A percentile compares a stretch with the other conserved stretches of the same genome.
Evolutionary conservation across 2,329 filamentous ascomycete species (phyloP).

Genomic region (Ophiostoma tasmaniense): DNA sequence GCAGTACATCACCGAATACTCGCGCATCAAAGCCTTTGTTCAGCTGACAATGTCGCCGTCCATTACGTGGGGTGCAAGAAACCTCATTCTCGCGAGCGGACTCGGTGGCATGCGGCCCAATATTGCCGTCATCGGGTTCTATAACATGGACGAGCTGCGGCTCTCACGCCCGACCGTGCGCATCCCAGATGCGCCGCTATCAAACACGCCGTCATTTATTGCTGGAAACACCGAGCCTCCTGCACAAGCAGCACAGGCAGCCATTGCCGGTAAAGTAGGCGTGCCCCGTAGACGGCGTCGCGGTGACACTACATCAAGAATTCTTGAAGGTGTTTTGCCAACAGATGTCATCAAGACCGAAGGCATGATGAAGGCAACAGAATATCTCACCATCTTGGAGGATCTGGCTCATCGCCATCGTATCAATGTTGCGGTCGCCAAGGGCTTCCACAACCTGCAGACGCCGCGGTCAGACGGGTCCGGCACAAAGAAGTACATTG

Average conservation of each 20-base stretch:
- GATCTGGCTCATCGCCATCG: constrained; percentile 69
- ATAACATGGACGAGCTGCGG: constrained; percentile 70
- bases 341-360: constrained; percentile 63
- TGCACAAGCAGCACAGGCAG: not conserved
- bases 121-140: constrained; percentile 72
- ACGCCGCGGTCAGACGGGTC: constrained; percentile 49
- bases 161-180: constrained; percentile 47
- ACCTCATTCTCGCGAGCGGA: constrained; percentile 71
- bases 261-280: not conserved
- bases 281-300: constrained; percentile 29
- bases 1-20: constrained; percentile 73
- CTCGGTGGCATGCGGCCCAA: constrained; percentile 85
- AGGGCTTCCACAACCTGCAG: constrained; percentile 69
- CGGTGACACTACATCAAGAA: constrained; percentile 46
- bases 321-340: constrained; percentile 52
- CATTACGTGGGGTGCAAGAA: constrained; percentile 77
- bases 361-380: constrained; percentile 58
- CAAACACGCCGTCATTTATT: constrained; percentile 23
- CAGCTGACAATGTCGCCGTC: constrained; percentile 77
- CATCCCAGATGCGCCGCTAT: constrained; percentile 40
- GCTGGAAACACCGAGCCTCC: not conserved
- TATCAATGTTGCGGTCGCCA: constrained; percentile 77
- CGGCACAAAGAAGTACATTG: constrained; percentile 54
- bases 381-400: constrained; percentile 75
- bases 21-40: constrained; percentile 80